Conservation (phyloP, 140 eudicot species). For the Cichorium intybus region DNA sequence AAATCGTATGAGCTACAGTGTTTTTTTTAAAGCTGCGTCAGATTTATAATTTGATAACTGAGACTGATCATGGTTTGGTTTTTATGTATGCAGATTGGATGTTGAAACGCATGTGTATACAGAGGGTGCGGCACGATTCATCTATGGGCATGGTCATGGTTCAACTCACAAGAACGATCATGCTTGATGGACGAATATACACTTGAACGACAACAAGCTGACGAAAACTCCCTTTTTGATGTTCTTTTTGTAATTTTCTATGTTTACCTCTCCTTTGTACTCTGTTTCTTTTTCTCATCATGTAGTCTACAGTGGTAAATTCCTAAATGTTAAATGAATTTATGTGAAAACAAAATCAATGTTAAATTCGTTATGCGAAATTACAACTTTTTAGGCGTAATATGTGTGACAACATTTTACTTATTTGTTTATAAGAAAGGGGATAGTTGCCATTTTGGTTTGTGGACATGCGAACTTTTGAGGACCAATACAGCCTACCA, state of each 20-base stretch:
- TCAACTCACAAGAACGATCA: constrained; percentile 36
- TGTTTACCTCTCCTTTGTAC: constrained; percentile 19
- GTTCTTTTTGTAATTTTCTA: constrained; percentile 23
- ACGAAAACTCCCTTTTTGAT: constrained; percentile 25
- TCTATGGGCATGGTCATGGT: constrained; percentile 71
- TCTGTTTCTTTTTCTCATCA: constrained; percentile 21
- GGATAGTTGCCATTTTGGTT: too few relatives aligned
- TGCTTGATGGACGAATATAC: constrained; percentile 17
- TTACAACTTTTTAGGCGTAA: too few relatives aligned
- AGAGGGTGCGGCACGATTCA: constrained; percentile 74
- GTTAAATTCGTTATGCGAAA: background rate
- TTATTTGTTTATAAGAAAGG: too few relatives aligned
- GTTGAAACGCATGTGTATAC: constrained; percentile 82
- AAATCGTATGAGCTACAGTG: constrained; percentile 54
- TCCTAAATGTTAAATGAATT: constrained; percentile 13
- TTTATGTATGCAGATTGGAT: constrained; percentile 48
- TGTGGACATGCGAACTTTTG: too few relatives aligned
- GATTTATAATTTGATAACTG: background rate
- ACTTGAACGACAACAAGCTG: constrained; percentile 14
- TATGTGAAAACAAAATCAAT: background rate
- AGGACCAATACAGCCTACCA: too few relatives aligned
- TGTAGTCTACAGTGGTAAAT: constrained; percentile 28
- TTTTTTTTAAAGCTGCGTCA: background rate
- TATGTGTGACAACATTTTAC: too few relatives aligned
- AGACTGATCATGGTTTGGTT: background rate